phyloP scores from a whole-genome alignment of 345 rosid species.

The Acer campestre region DNA sequence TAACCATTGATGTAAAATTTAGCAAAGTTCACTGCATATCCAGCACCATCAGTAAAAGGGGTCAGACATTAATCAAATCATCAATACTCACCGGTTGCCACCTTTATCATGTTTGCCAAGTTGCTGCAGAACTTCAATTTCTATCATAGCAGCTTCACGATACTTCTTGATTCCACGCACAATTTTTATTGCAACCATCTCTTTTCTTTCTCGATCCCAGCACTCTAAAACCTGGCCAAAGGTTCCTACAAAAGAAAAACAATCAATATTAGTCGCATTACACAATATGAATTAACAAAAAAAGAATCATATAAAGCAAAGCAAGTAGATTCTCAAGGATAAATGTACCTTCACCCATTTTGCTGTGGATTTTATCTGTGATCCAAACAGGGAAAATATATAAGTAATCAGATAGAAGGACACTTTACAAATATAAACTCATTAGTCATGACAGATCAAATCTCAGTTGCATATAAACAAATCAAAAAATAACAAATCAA shows the following conservation, averaged over 20 bases:
- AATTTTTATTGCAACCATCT: constrained; percentile 90
- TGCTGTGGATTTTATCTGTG: constrained; percentile 83
- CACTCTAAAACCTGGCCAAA: constrained; percentile 94
- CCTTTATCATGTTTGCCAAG: constrained; percentile 81
- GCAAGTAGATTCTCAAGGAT: background rate
- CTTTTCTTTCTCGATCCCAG: constrained; percentile 86
- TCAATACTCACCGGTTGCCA: constrained; percentile 74
- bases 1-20: constrained; percentile 46
- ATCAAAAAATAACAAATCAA: background rate
- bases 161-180: constrained; percentile 89
- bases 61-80: constrained; percentile 2
- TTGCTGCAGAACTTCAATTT: constrained; percentile 80
- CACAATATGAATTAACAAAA: constrained; percentile 9
- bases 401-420: constrained; percentile 6
- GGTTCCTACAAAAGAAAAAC: constrained; percentile 50
- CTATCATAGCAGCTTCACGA: constrained; percentile 93
- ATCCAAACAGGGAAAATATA: constrained; percentile 14
- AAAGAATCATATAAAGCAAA: background rate
- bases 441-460: background rate
- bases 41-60: constrained; percentile 19
- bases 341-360: constrained; percentile 86
- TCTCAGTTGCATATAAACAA: background rate
- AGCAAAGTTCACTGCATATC: constrained; percentile 17
- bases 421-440: background rate
- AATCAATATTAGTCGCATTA: constrained; percentile 1